A percentile compares a stretch with the other conserved stretches of the same genome.
phyloP scores from a whole-genome alignment of 805 yeast genomes.

The Metschnikowia kunwiensis region DNA sequence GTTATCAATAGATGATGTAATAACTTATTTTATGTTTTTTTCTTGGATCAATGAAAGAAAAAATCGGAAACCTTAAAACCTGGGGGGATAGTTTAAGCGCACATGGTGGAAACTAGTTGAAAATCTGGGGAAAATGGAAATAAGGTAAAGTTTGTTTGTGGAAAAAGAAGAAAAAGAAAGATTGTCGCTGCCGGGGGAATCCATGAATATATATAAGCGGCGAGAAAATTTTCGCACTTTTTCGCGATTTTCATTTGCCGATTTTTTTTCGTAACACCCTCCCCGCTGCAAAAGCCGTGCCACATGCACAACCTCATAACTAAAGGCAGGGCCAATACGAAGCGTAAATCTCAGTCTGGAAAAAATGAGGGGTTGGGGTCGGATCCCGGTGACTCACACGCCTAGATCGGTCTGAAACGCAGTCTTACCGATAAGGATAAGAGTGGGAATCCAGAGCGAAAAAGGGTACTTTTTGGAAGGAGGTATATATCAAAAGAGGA shows the following conservation, averaged over 20 bases:
- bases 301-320: background rate
- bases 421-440: too few relatives aligned
- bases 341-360: constrained; percentile 2
- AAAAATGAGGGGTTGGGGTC: too few relatives aligned
- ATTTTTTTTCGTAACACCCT: background rate
- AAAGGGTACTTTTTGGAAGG: too few relatives aligned
- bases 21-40: constrained; percentile 19
- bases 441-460: too few relatives aligned
- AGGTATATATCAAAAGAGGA: too few relatives aligned
- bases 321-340: too few relatives aligned
- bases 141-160: too few relatives aligned
- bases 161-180: constrained; percentile 3
- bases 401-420: too few relatives aligned
- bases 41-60: constrained; percentile 16
- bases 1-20: constrained; percentile 25
- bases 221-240: constrained; percentile 16
- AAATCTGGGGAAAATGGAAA: too few relatives aligned
- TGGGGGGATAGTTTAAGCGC: constrained; percentile 32
- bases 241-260: constrained; percentile 1
- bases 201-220: constrained; percentile 10
- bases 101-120: constrained; percentile 28
- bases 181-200: constrained; percentile 2
- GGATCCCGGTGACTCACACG: constrained; percentile 4
- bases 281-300: constrained; percentile 8
- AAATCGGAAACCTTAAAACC: constrained; percentile 20